phyloP scores from a whole-genome alignment of 495 filamentous ascomycete genomes.

The Acidiella bohemica region DNA sequence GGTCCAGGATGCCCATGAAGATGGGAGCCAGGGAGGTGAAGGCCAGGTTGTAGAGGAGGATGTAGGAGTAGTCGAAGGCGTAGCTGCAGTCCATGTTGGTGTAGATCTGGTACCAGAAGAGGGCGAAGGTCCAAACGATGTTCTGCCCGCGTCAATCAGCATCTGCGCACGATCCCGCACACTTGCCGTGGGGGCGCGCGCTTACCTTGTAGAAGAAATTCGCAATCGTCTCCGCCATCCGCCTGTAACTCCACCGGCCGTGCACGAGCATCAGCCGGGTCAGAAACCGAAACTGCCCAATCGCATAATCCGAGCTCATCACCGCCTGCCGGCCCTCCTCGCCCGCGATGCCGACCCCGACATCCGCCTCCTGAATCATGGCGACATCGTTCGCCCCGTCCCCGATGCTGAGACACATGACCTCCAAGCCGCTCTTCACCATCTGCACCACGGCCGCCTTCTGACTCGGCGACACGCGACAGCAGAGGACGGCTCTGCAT shows the following conservation, averaged over 20 bases:
- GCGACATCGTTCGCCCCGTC: slow-evolving; percentile 99
- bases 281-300: slow-evolving; percentile 93
- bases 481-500: slow-evolving; percentile 93
- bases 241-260: slow-evolving; percentile 89
- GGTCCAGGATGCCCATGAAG: slow-evolving; percentile 92
- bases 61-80: slow-evolving; percentile 95
- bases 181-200: too few relatives aligned
- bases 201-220: slow-evolving; percentile 98
- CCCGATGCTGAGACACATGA: slow-evolving; percentile 93
- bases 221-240: slow-evolving; percentile 82
- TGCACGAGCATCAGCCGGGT: slow-evolving; percentile 87
- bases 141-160: slow-evolving; percentile 42
- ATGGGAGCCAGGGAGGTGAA: slow-evolving; percentile 95
- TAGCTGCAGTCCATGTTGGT: slow-evolving; percentile 93
- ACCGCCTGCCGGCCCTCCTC: slow-evolving; percentile 93
- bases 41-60: slow-evolving; percentile 86
- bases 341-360: slow-evolving; percentile 95
- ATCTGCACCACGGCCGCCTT: slow-evolving; percentile 95
- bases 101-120: slow-evolving; percentile 97
- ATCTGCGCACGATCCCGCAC: too few relatives aligned
- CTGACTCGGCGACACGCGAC: slow-evolving; percentile 90
- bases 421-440: slow-evolving; percentile 86
- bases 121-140: slow-evolving; percentile 91
- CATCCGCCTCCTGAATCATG: slow-evolving; percentile 99
- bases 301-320: slow-evolving; percentile 98